phyloP scores from a whole-genome alignment of 108 stramenopile species.

The Pseudonitzschia pungens region DNA sequence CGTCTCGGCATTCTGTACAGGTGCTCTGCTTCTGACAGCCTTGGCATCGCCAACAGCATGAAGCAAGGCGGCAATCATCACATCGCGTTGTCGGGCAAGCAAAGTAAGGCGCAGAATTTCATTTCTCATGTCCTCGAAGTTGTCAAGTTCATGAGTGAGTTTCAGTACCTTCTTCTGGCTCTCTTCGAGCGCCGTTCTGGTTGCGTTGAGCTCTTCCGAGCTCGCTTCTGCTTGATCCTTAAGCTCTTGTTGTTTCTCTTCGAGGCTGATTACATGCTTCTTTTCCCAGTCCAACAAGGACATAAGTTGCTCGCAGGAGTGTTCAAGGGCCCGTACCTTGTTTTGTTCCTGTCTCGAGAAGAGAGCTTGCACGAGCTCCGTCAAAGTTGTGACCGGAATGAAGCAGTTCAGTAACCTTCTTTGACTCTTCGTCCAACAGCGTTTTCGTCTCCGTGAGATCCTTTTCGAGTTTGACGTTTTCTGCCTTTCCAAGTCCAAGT shows the following conservation, averaged over 20 bases:
- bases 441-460: constrained; percentile 21
- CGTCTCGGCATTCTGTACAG: constrained; percentile 21
- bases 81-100: constrained; percentile 27
- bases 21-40: background rate
- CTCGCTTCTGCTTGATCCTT: constrained; percentile 6
- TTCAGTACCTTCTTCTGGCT: constrained; percentile 18
- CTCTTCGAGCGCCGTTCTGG: constrained; percentile 18
- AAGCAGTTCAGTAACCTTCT: constrained; percentile 27
- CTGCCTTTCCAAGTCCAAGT: constrained; percentile 19
- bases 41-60: constrained; percentile 24
- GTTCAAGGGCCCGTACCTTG: constrained; percentile 40
- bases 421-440: constrained; percentile 23
- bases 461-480: constrained; percentile 16
- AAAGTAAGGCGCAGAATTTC: constrained; percentile 29
- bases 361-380: constrained; percentile 2
- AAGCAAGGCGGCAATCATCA: constrained; percentile 25
- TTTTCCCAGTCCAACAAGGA: constrained; percentile 39
- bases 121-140: constrained; percentile 22
- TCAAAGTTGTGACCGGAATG: constrained; percentile 11
- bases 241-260: constrained; percentile 22
- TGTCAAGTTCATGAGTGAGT: constrained; percentile 19
- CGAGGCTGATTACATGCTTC: constrained; percentile 21
- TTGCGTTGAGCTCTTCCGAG: constrained; percentile 11
- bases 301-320: constrained; percentile 35
- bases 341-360: constrained; percentile 34